These are phyloP conservation scores for Rhynchosporium agropyri DNA, from an alignment of 2,329 filamentous ascomycete species.

Conservation along the genomic window DNA sequence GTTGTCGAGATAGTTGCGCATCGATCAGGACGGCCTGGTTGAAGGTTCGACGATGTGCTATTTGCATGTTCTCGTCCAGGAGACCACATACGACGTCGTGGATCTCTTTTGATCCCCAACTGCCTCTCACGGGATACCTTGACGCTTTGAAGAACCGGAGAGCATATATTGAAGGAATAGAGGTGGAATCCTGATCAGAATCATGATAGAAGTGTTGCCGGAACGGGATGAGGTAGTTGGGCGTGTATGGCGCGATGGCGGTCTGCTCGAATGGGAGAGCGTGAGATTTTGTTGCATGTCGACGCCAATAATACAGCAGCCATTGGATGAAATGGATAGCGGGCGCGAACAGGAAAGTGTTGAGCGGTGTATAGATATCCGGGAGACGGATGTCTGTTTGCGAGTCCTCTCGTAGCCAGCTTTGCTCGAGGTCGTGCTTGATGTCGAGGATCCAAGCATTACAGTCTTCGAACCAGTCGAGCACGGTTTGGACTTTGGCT, in stretches of 20 bases:
- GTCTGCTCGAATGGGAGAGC: conserved; percentile 15
- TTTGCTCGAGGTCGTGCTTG: conserved; percentile 12
- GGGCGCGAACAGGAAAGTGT: conserved; percentile 18
- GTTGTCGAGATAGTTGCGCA: not conserved
- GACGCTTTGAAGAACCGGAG: conserved; percentile 16
- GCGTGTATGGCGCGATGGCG: conserved; percentile 13
- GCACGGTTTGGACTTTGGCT: conserved; percentile 16
- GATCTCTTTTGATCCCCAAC: conserved; percentile 9
- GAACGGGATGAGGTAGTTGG: conserved; percentile 3
- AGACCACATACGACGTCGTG: conserved; percentile 4
- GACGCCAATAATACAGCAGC: conserved; percentile 18
- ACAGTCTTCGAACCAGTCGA: conserved; percentile 21
- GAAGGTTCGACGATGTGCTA: conserved; percentile 13
- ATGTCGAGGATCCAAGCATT: conserved; percentile 15
- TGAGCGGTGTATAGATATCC: conserved; percentile 15
- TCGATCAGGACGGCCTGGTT: conserved; percentile 11
- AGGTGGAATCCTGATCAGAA: not conserved
- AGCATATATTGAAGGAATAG: not conserved
- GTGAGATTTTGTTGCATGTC: conserved; percentile 3
- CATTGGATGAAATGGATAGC: conserved; percentile 18
- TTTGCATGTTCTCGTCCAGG: conserved; percentile 18
- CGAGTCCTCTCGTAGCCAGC: conserved; percentile 2
- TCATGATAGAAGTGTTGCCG: not conserved
- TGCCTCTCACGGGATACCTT: conserved; percentile 12
- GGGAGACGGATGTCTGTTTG: not conserved